Evolutionary conservation across 352 stramenopile genomes (phyloP).

Genomic region (Globisporangium solare): DNA sequence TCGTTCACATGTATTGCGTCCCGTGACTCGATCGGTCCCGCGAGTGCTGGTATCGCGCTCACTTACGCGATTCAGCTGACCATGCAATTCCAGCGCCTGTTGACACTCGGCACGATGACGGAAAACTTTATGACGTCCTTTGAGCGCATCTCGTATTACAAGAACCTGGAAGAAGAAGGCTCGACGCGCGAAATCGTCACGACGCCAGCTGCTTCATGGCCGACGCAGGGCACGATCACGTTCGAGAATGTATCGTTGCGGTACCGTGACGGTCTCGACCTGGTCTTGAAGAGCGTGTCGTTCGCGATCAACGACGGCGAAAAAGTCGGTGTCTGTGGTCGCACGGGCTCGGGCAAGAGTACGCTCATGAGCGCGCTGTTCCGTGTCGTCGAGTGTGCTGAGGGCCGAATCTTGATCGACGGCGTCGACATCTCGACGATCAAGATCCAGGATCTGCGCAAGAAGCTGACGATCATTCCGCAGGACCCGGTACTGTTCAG

Average conservation of each 20-base stretch:
- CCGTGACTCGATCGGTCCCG: constrained; percentile 8
- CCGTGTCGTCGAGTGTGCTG: constrained; percentile 25
- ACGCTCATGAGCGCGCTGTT: constrained; percentile 35
- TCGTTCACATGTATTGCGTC: constrained; percentile 10
- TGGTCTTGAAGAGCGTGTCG: constrained; percentile 25
- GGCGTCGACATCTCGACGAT: constrained; percentile 66
- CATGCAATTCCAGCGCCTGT: constrained; percentile 30
- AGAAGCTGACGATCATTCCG: constrained; percentile 64
- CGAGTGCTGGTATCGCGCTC: constrained; percentile 15
- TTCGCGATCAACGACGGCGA: constrained; percentile 19
- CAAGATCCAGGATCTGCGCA: constrained; percentile 20
- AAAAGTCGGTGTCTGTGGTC: constrained; percentile 30
- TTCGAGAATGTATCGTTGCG: constrained; percentile 27
- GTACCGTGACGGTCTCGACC: constrained; percentile 27
- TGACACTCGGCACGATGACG: constrained; percentile 9
- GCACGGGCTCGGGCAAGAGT: constrained; percentile 35
- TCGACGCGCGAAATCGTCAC: not conserved
- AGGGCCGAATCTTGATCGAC: constrained; percentile 80
- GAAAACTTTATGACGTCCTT: constrained; percentile 23
- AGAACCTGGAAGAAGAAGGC: constrained; percentile 11
- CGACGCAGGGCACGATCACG: constrained; percentile 13
- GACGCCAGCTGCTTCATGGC: constrained; percentile 10
- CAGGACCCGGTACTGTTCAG: constrained; percentile 89
- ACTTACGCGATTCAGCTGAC: constrained; percentile 19
- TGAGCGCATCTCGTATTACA: constrained; percentile 15